These are phyloP conservation scores for Penicillium daleae DNA, from an alignment of 495 filamentous ascomycete genomes.

Conservation along the genomic window DNA sequence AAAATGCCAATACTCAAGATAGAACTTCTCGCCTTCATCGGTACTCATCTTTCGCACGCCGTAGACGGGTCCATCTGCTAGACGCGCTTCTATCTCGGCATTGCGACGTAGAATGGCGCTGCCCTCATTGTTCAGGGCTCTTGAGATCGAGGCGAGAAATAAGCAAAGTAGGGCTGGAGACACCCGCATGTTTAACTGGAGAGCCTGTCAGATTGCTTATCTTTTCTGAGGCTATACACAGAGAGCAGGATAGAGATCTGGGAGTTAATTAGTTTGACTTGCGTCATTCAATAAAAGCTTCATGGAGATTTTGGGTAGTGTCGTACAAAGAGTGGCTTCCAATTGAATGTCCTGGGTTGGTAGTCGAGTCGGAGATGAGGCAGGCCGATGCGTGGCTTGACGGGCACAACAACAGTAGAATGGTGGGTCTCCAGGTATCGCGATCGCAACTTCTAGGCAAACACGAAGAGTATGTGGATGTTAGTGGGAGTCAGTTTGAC, in stretches of 20 bases:
- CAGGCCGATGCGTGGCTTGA: conserved; percentile 4
- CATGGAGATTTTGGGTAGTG: neutral
- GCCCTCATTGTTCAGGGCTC: neutral
- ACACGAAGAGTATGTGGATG: neutral
- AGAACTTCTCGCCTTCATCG: conserved; percentile 87
- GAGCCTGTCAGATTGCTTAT: neutral
- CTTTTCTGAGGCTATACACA: neutral
- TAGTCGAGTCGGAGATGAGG: conserved; percentile 9
- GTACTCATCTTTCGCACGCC: conserved; percentile 75
- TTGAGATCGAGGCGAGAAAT: neutral
- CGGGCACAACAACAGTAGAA: neutral
- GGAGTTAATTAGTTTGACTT: neutral
- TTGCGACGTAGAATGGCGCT: conserved; percentile 33
- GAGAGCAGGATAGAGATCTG: neutral
- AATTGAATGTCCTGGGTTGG: neutral
- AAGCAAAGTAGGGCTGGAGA: neutral
- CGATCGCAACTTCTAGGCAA: neutral
- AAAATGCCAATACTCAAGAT: conserved; percentile 64
- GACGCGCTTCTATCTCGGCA: conserved; percentile 25
- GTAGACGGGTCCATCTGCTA: conserved; percentile 24
- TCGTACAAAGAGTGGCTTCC: neutral
- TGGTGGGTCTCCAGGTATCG: neutral
- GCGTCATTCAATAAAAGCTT: neutral
- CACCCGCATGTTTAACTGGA: neutral
- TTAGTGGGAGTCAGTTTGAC: neutral